A percentile compares a stretch with the other conserved stretches of the same genome.
phyloP scores from a whole-genome alignment of 2,329 filamentous ascomycete genomes.

The Botrytis byssoidea region DNA sequence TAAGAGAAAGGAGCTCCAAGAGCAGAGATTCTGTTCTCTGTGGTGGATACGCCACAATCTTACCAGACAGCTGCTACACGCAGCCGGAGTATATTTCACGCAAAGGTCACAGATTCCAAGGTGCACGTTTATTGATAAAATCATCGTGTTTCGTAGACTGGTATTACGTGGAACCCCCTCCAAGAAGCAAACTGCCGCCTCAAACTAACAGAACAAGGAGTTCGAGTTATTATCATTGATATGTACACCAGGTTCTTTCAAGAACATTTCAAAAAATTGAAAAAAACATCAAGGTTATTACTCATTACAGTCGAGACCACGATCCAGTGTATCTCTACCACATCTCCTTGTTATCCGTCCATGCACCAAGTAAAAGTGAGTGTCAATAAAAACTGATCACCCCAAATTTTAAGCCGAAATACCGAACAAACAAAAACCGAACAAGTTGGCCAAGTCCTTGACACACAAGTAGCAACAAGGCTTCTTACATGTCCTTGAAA shows the following conservation, averaged over 20 bases:
- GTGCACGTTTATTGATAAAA: too few species aligned
- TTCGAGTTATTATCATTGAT: not conserved
- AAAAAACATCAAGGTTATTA: not conserved
- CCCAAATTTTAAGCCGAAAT: not conserved
- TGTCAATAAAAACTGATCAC: not conserved
- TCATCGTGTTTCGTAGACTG: too few species aligned
- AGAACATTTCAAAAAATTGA: not conserved
- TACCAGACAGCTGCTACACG: not conserved
- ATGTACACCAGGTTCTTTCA: not conserved
- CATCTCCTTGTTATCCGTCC: not conserved
- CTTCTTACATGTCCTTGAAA: too few species aligned
- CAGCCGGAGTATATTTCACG: not conserved
- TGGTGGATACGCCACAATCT: not conserved
- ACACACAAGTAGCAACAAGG: not conserved
- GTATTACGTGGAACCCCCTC: not conserved
- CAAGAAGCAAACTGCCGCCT: not conserved
- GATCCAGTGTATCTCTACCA: not conserved
- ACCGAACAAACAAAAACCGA: not conserved
- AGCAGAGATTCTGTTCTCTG: rapidly evolving
- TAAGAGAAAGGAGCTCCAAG: not conserved
- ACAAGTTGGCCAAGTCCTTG: not conserved
- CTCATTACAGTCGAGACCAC: not conserved
- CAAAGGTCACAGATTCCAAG: not conserved
- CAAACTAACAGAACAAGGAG: not conserved
- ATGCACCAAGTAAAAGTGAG: not conserved